These are phyloP conservation scores for Astrothelium subdiscretum DNA, from an alignment of 495 filamentous ascomycete species.

Conservation along the genomic window DNA sequence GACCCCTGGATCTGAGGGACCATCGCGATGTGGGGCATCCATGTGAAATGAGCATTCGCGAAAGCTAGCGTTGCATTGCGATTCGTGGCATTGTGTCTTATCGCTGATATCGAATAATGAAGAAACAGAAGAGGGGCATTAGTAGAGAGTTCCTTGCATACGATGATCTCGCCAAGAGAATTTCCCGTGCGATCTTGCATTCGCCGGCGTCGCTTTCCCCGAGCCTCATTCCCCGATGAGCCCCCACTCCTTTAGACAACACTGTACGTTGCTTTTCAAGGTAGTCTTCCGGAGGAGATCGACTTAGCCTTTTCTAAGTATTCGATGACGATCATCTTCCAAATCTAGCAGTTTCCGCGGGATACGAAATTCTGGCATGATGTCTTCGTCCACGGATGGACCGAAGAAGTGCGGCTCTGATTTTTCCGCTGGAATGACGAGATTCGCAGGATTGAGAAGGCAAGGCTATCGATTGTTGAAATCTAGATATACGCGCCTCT, in stretches of 20 bases:
- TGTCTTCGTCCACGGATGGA: background rate
- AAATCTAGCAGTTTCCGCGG: background rate
- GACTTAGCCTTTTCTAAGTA: background rate
- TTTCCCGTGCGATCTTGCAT: background rate
- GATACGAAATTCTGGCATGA: background rate
- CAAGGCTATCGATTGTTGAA: background rate
- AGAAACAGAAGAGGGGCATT: background rate
- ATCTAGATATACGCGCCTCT: background rate
- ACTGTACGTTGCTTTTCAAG: background rate
- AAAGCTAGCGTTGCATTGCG: background rate
- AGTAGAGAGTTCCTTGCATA: too few relatives aligned
- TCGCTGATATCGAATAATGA: too few relatives aligned
- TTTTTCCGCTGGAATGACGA: background rate
- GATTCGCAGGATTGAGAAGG: background rate
- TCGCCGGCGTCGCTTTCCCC: background rate
- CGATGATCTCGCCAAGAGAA: background rate
- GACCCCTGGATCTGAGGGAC: background rate
- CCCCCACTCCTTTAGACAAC: background rate
- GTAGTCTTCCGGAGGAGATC: background rate
- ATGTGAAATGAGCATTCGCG: background rate
- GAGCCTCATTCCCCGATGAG: background rate
- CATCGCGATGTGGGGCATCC: background rate
- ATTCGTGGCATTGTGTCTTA: too few relatives aligned
- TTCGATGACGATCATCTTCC: background rate
- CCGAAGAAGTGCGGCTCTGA: background rate